Percentiles rank a stretch among this genome's conserved stretches.
Conservation (phyloP, 1,284 basidiomycete species). For the Pterulicium gracile region DNA sequence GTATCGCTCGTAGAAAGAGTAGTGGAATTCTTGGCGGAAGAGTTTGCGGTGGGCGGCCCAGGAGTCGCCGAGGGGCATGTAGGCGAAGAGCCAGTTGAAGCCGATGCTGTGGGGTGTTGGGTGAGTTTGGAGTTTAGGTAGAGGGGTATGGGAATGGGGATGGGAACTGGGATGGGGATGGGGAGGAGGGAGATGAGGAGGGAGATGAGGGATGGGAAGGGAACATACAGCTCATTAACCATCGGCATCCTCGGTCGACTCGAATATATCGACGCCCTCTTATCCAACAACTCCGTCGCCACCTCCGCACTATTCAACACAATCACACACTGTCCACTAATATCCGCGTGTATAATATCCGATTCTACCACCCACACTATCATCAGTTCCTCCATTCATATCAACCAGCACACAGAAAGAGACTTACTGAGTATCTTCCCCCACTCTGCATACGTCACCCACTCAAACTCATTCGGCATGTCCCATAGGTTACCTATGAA, state of each 20-base stretch:
- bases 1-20: background rate
- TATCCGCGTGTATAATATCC: background rate
- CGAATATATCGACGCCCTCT: background rate
- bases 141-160: too few species aligned
- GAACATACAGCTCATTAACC: background rate
- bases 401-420: too few species aligned
- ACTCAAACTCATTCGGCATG: constrained; percentile 1
- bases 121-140: too few species aligned
- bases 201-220: background rate
- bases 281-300: background rate
- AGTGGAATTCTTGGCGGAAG: background rate
- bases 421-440: background rate
- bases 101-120: too few species aligned
- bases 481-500: constrained; percentile 1
- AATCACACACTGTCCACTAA: background rate
- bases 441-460: background rate
- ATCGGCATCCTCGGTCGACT: background rate
- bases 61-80: background rate
- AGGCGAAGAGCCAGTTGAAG: background rate
- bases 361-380: too few species aligned
- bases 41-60: background rate
- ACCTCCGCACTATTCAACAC: background rate
- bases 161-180: background rate
- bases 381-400: too few species aligned
- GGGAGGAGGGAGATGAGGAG: background rate